Conservation (phyloP, 2,329 filamentous ascomycete genomes). For the Zymoseptoria ardabiliae region DNA sequence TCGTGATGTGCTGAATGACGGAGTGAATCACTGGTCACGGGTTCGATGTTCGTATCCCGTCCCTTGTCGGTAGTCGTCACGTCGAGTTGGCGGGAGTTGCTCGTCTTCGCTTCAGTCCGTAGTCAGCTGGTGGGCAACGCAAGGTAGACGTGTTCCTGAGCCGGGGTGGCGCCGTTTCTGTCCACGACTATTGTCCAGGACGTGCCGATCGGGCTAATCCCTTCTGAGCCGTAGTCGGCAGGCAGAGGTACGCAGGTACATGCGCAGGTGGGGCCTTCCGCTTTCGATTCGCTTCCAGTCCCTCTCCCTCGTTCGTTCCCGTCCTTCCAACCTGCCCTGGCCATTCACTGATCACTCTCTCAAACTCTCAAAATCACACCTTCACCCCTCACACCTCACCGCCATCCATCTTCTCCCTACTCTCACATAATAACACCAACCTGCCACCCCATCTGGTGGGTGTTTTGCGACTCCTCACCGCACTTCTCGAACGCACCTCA, state of each 20-base stretch:
- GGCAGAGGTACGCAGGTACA: too few relatives aligned
- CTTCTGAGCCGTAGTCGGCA: too few relatives aligned
- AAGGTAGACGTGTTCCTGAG: too few relatives aligned
- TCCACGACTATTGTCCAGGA: background rate
- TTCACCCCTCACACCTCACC: background rate
- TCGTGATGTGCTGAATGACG: background rate
- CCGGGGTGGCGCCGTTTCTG: background rate
- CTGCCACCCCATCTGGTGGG: background rate
- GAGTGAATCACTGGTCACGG: background rate
- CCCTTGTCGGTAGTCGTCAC: background rate
- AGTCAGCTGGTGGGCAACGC: too few relatives aligned
- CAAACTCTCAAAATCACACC: background rate
- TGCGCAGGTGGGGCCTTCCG: background rate
- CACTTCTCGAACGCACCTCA: background rate
- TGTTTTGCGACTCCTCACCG: background rate
- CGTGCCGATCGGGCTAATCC: too few relatives aligned
- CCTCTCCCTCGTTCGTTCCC: background rate
- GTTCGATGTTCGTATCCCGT: background rate
- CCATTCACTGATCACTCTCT: background rate
- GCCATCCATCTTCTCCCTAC: background rate
- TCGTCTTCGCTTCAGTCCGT: background rate
- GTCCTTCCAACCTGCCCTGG: background rate
- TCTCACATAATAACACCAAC: background rate
- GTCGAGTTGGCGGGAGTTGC: background rate
- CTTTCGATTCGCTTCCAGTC: background rate